phyloP scores from a whole-genome alignment of 805 yeast genomes.

The Cyberlindnera saturnus region DNA sequence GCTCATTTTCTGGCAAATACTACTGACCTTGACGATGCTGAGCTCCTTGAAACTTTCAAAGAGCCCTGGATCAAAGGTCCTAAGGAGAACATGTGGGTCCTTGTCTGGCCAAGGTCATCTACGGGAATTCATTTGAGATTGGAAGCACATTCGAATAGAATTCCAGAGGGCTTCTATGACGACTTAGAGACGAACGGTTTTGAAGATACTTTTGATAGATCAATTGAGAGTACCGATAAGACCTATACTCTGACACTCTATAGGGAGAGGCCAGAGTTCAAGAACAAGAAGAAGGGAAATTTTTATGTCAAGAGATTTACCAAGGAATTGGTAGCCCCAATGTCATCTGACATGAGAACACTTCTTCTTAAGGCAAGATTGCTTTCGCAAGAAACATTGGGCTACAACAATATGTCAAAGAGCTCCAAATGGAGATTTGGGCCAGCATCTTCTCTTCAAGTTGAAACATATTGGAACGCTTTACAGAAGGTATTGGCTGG shows the following conservation, averaged over 20 bases:
- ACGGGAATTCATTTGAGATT: conserved; percentile 20
- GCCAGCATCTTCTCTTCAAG: conserved; percentile 26
- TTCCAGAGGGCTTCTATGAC: conserved; percentile 9
- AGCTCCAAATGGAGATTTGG: conserved; percentile 28
- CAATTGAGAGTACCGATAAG: background rate
- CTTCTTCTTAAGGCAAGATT: conserved; percentile 1
- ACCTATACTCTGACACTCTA: conserved; percentile 13
- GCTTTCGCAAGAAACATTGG: background rate
- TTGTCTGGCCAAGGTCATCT: conserved; percentile 20
- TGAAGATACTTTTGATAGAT: background rate
- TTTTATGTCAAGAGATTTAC: conserved; percentile 15
- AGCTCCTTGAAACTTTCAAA: conserved; percentile 1
- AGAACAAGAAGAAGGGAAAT: conserved; percentile 1
- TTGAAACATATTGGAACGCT: background rate
- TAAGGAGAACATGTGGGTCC: conserved; percentile 26
- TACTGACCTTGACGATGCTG: background rate
- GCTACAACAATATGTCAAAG: conserved; percentile 17
- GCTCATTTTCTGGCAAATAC: conserved; percentile 23
- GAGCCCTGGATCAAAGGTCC: conserved; percentile 31
- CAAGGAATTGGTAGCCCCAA: conserved; percentile 16
- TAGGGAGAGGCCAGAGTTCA: conserved; percentile 7
- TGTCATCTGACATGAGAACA: conserved; percentile 20
- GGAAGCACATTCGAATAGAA: conserved; percentile 11
- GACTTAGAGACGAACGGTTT: conserved; percentile 4
- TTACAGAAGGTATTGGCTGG: conserved; percentile 7